Conservation (phyloP, 2,329 filamentous ascomycete genomes). For the Colletotrichum shisoi region DNA sequence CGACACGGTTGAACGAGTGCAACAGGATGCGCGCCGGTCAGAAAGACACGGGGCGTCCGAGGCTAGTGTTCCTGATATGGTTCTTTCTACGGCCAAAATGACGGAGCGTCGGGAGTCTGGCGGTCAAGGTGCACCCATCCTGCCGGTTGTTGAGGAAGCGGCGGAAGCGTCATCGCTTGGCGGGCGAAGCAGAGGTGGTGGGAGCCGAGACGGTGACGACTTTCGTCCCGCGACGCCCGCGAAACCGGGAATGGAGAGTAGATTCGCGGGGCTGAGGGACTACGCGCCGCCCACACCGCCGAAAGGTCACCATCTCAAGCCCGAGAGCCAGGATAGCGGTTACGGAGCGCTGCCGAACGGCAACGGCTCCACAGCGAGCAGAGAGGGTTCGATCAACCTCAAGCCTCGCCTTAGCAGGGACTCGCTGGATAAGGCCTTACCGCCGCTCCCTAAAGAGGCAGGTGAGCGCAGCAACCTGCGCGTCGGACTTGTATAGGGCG, state of each 20-base stretch:
- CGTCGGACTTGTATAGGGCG: conserved; percentile 31
- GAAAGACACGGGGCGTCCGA: conserved; percentile 49
- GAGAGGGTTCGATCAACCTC: conserved; percentile 47
- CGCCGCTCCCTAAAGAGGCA: conserved; percentile 58
- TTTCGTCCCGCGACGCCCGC: conserved; percentile 54
- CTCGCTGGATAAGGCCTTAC: conserved; percentile 68
- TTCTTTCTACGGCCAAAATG: conserved; percentile 54
- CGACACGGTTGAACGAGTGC: conserved; percentile 53
- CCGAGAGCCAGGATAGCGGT: conserved; percentile 59
- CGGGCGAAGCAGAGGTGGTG: conserved; percentile 63
- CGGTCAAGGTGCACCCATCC: conserved; percentile 59
- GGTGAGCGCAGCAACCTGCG: conserved; percentile 36
- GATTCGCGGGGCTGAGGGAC: conserved; percentile 38
- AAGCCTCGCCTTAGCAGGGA: conserved; percentile 59
- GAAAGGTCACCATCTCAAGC: conserved; percentile 54
- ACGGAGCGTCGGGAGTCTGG: conserved; percentile 63
- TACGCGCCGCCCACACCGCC: conserved; percentile 58
- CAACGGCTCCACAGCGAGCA: conserved; percentile 46
- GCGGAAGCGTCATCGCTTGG: conserved; percentile 76
- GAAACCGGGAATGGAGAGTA: conserved; percentile 49
- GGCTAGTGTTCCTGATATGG: conserved; percentile 68
- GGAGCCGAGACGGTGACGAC: conserved; percentile 59
- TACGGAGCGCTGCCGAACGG: conserved; percentile 50
- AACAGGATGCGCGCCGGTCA: conserved; percentile 50
- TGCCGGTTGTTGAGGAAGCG: conserved; percentile 92